Base-by-base conservation (phyloP, 192 early-diverging fungal species). In the Umbelopsis sp. region DNA sequence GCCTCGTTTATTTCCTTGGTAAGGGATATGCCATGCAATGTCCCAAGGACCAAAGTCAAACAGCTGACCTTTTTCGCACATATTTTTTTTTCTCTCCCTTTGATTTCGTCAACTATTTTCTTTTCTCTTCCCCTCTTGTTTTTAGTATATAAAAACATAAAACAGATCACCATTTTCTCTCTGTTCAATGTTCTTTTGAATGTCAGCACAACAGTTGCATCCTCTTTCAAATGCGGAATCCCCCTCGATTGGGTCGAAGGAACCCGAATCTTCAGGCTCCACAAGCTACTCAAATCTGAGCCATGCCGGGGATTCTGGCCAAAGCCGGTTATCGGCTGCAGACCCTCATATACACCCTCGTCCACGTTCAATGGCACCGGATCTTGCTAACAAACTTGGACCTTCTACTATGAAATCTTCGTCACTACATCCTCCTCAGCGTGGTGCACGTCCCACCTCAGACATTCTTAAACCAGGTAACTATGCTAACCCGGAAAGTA, bases 401-500 rank as follows among this genome's bases (percentile, higher is more conserved):
- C 31, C 56, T 7, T n/a, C 31, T 29, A 31, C 26, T 12, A 3
- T 32, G 32, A 29, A 62, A 34, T 1, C 10, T 11, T 41, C 36
- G 29, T 32, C 54, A 32, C 14, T 59, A 17, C 54, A 62, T n/a
- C 29, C 56, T 53, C 41, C 70, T 72, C 71, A 65, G 22, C 72
- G 72, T 32, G 45, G 66, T 38, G 52, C 71, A 53, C 45, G 77
- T n/a, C 77, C 77, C 25, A 69, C 73, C 16, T 78, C 77, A 41
- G 77, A 78, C 69, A 71, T 78, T 21, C 31, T 78, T 12, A 73
- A 67, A 67, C 72, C 77, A 34, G 62, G 49, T 6, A 78, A 56
- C 38, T 78, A 74, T 69, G 51, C 62, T 9, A 71, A 72, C 65
- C 65, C 76, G 41, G 76, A 77, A 72, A 73, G 77, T 71, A 74